A percentile compares a stretch with the other conserved stretches of the same genome.
These are phyloP conservation scores for Kluyveromyces lactis DNA, from an alignment of 805 yeast species.

Conservation along the genomic window DNA sequence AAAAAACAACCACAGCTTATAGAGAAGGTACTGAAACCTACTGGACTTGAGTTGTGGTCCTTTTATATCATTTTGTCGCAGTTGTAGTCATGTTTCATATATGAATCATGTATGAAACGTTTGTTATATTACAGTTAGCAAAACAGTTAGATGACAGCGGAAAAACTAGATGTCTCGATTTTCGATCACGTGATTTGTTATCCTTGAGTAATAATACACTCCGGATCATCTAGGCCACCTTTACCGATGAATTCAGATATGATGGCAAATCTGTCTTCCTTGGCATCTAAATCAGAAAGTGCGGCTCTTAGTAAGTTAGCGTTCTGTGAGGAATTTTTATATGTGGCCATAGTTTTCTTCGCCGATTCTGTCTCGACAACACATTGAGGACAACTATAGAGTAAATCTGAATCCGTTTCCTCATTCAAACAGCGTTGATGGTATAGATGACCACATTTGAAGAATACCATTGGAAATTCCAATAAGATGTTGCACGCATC, in stretches of 20 bases:
- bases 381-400: slow-evolving; percentile 65
- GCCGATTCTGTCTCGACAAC: slow-evolving; percentile 62
- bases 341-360: slow-evolving; percentile 47
- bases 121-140: neutral
- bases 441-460: slow-evolving; percentile 78
- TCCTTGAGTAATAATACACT: slow-evolving; percentile 7
- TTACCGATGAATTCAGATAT: slow-evolving; percentile 78
- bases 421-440: slow-evolving; percentile 73
- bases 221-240: slow-evolving; percentile 62
- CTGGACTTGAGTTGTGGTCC: neutral
- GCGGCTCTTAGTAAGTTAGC: slow-evolving; percentile 54
- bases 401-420: slow-evolving; percentile 23
- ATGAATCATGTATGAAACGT: slow-evolving; percentile 8
- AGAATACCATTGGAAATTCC: slow-evolving; percentile 75
- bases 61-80: slow-evolving; percentile 1
- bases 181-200: slow-evolving; percentile 3
- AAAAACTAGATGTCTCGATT: too few relatives aligned
- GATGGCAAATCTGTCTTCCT: slow-evolving; percentile 59
- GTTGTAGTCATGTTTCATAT: slow-evolving; percentile 8
- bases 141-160: too few relatives aligned
- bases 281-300: slow-evolving; percentile 37
- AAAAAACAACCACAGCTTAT: too few relatives aligned
- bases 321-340: slow-evolving; percentile 53
- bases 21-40: too few relatives aligned
- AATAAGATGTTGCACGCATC: slow-evolving; percentile 54